phyloP scores from a whole-genome alignment of 1,284 basidiomycete species.

The Gymnopus androsaceus region DNA sequence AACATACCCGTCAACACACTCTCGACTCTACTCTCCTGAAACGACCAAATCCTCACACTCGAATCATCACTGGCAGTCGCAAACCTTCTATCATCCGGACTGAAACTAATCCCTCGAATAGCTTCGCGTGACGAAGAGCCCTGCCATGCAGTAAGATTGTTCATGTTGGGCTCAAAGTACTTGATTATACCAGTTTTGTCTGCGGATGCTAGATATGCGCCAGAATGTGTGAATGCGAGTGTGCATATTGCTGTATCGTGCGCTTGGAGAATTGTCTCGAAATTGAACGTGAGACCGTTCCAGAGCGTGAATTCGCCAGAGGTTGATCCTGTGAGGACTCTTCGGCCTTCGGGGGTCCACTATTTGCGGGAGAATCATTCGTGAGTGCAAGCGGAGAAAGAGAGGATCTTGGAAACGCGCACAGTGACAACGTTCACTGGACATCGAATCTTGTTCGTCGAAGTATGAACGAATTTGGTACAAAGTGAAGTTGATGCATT shows the following conservation, averaged over 20 bases:
- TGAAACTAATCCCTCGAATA: constrained; percentile 88
- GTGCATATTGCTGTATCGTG: constrained; percentile 94
- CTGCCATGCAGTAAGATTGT: constrained; percentile 92
- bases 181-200: constrained; percentile 96
- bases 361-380: constrained; percentile 34
- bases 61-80: constrained; percentile 95
- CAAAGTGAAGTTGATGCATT: constrained; percentile 91
- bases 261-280: constrained; percentile 97
- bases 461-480: constrained; percentile 96
- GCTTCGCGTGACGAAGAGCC: constrained; percentile 82
- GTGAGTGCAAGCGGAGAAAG: background rate
- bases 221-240: constrained; percentile 89
- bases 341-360: constrained; percentile 96
- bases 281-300: constrained; percentile 99
- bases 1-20: constrained; percentile 77
- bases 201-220: constrained; percentile 87
- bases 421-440: constrained; percentile 95
- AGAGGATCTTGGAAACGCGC: constrained; percentile 33
- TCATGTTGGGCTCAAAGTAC: constrained; percentile 99
- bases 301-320: constrained; percentile 98
- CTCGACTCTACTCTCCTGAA: constrained; percentile 89
- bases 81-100: constrained; percentile 89
- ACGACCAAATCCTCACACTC: constrained; percentile 92
- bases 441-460: constrained; percentile 97
- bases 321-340: constrained; percentile 92